These are phyloP conservation scores for Apophysomyces elegans DNA, from an alignment of 371 early-diverging fungal species.

Conservation along the genomic window DNA sequence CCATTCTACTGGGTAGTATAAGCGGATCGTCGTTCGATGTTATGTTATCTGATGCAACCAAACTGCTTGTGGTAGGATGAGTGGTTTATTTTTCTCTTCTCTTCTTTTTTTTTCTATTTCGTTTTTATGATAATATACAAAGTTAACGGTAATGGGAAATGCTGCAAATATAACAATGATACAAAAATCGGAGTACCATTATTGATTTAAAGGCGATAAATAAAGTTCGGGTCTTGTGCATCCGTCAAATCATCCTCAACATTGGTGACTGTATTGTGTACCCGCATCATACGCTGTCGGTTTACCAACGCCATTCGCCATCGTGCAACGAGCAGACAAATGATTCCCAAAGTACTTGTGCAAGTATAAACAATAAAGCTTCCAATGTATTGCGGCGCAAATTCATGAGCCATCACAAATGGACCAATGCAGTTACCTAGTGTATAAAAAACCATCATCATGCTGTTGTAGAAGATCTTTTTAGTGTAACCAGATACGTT, in stretches of 20 bases:
- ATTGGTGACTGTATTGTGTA: slow-evolving; percentile 15
- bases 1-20: not conserved
- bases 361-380: slow-evolving; percentile 33
- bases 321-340: slow-evolving; percentile 27
- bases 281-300: slow-evolving; percentile 14
- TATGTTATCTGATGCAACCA: no score
- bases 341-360: slow-evolving; percentile 24
- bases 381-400: slow-evolving; percentile 36
- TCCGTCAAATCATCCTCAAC: slow-evolving; percentile 33
- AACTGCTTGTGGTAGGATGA: no score
- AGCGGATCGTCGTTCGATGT: no score
- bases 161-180: not conserved
- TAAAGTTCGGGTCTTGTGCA: slow-evolving; percentile 28
- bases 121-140: no score
- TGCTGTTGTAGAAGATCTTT: slow-evolving; percentile 32
- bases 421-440: slow-evolving; percentile 32
- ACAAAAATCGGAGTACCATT: not conserved
- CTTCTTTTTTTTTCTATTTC: no score
- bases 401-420: slow-evolving; percentile 29
- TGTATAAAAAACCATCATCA: slow-evolving; percentile 31
- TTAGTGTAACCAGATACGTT: slow-evolving; percentile 43
- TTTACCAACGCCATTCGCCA: slow-evolving; percentile 27
- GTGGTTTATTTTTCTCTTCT: no score
- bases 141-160: no score
- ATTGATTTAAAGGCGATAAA: slow-evolving; percentile 24